Evolutionary conservation across 2,329 filamentous ascomycete genomes (phyloP).

Genomic region (Aspergillus floridensis): DNA sequence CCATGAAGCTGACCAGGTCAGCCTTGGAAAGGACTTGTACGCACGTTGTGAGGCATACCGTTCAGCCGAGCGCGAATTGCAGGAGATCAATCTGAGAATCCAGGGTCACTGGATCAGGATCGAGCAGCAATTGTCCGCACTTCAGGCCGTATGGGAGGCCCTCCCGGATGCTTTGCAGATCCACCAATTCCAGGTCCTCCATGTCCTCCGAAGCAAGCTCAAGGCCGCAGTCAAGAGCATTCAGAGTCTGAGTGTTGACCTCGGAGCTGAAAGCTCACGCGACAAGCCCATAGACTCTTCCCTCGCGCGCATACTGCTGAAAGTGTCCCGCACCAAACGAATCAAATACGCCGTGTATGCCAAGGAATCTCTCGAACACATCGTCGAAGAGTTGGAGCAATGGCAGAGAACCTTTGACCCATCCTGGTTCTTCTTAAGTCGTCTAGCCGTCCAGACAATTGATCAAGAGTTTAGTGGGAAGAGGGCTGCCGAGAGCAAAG

Average conservation of each 20-base stretch:
- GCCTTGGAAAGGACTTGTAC: background rate
- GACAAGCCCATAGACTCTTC: background rate
- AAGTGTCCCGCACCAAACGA: background rate
- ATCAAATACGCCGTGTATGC: background rate
- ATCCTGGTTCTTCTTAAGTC: background rate
- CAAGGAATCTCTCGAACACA: background rate
- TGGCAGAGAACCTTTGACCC: constrained; percentile 1
- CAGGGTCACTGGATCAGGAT: background rate
- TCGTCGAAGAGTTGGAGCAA: background rate
- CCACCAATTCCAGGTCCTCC: background rate
- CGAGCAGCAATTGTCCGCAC: background rate
- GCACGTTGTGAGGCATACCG: background rate
- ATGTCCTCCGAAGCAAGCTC: background rate
- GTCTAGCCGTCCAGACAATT: background rate
- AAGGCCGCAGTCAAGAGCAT: background rate
- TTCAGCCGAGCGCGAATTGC: background rate
- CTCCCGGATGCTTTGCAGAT: background rate
- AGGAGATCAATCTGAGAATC: background rate
- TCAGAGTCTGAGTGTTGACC: background rate
- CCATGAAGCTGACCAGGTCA: background rate
- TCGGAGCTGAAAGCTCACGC: background rate
- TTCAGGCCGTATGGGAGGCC: background rate
- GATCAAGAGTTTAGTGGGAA: background rate
- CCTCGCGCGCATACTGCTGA: background rate
- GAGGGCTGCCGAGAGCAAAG: background rate